Evolutionary conservation across 2,329 filamentous ascomycete genomes (phyloP).

Genomic region (Fusarium falciforme): DNA sequence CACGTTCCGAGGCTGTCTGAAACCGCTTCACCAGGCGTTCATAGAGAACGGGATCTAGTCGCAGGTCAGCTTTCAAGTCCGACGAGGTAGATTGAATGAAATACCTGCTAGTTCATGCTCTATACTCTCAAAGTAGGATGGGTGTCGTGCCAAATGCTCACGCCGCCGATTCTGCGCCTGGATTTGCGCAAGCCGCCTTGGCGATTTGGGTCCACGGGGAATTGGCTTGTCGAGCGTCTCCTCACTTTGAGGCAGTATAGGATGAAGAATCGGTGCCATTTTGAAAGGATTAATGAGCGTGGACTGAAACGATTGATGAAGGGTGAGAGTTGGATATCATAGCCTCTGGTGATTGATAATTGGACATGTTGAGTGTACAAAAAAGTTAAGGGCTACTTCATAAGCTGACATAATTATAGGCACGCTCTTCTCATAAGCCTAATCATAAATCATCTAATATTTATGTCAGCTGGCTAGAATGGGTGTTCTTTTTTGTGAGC

Average conservation of each 20-base stretch:
- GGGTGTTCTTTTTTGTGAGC: background rate
- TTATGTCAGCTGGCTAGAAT: background rate
- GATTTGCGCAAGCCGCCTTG: conserved; percentile 59
- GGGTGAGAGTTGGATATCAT: background rate
- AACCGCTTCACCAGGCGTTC: conserved; percentile 83
- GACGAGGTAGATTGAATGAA: background rate
- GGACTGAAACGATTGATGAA: background rate
- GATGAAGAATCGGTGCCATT: conserved; percentile 33
- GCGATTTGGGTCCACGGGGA: conserved; percentile 58
- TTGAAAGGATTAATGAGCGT: background rate
- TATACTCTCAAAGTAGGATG: conserved; percentile 73
- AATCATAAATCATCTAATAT: background rate
- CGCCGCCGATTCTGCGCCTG: conserved; percentile 80
- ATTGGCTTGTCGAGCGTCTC: conserved; percentile 50
- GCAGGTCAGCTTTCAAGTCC: conserved; percentile 13
- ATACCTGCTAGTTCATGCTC: conserved; percentile 68
- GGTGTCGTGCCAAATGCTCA: conserved; percentile 78
- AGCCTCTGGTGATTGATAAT: background rate
- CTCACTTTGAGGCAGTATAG: conserved; percentile 11
- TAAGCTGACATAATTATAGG: background rate
- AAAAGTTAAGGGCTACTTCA: background rate
- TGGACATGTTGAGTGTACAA: background rate
- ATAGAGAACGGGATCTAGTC: conserved; percentile 81
- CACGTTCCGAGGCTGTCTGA: conserved; percentile 78
- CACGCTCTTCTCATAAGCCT: background rate